Evolutionary conservation across 2,329 filamentous ascomycete genomes (phyloP), one percentile per base, ranked within the genome.

Genomic region (Hypoxylon sp.): DNA sequence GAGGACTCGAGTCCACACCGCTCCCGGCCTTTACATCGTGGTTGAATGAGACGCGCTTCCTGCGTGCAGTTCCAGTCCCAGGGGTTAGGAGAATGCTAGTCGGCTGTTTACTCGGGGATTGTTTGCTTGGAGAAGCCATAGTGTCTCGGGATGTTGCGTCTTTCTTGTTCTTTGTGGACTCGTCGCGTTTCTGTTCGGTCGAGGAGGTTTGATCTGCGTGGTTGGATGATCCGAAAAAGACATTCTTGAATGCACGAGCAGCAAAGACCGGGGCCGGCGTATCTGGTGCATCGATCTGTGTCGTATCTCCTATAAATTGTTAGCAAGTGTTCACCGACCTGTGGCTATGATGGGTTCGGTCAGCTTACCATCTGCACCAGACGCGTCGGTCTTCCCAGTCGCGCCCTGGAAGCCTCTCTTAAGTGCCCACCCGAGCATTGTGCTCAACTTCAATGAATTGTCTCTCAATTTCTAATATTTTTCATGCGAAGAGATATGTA

Each of bases 261-360:
- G 84, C 84, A 64, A 88, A 88, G 0, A 87, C 79, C 2, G 84
- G 84, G 0, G 82, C 84, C 5, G 84, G 84, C 11, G 84, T 88
- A 60, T 87, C 84, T 27, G 84, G 83, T 21, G 75, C 74, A 11
- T 87, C 83, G 29, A 80, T 60, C 54, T 79, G 77, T 0, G 76
- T 76, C 63, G 72, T 76, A 36, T 77, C 74, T 32, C 72, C 73
- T 75, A 15, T 21, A 37, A 12, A 40, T 25, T 13, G 34, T 62
- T 44, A 63, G 61, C 35, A 43, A 26, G 30, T 7, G 31, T 44
- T 16, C 32, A 41, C n/a, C 4, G 9, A 34, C 40, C 42, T 7
- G 17, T 36, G 31, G 6, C 12, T 34, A 34, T 51, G 38, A 19
- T 29, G 36, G 11, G n/a, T 35, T 5, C 21, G 9, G 21, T 9